Percentiles rank a stretch among this genome's conserved stretches.
These are phyloP conservation scores for Rhizopogon vesiculosus DNA, from an alignment of 768 basidiomycete genomes.

Conservation along the genomic window DNA sequence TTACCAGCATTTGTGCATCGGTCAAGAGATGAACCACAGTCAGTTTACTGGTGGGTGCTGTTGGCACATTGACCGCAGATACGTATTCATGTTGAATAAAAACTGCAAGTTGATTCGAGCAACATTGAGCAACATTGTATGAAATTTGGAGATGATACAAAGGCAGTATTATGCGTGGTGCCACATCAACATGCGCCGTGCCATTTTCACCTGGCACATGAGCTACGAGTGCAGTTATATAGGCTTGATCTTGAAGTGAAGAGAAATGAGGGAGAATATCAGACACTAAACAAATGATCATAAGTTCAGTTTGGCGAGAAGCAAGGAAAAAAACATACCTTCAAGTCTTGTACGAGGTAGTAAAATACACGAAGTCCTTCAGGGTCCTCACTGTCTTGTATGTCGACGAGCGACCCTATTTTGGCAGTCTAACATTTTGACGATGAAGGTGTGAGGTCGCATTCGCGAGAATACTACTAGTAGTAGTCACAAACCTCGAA, in stretches of 20 bases:
- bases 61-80: too few relatives aligned
- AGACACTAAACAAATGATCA: slow-evolving; percentile 60
- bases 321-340: slow-evolving; percentile 45
- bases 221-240: slow-evolving; percentile 44
- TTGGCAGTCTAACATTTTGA: slow-evolving; percentile 78
- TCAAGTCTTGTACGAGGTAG: slow-evolving; percentile 96
- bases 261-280: slow-evolving; percentile 95
- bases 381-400: slow-evolving; percentile 94
- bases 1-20: too few relatives aligned
- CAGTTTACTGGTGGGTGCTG: too few relatives aligned
- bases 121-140: not conserved
- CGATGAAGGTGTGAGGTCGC: not conserved
- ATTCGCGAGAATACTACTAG: not conserved
- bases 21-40: too few relatives aligned
- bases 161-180: not conserved
- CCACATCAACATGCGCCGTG: not conserved
- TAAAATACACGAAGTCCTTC: slow-evolving; percentile 98
- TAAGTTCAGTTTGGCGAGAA: not conserved
- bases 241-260: slow-evolving; percentile 99
- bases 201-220: not conserved
- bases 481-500: slow-evolving; percentile 68
- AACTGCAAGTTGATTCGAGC: too few relatives aligned
- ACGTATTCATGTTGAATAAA: too few relatives aligned
- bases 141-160: not conserved
- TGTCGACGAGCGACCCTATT: slow-evolving; percentile 94